Conservation (phyloP, 305 asterid species). For the Plantago lanceolata region DNA sequence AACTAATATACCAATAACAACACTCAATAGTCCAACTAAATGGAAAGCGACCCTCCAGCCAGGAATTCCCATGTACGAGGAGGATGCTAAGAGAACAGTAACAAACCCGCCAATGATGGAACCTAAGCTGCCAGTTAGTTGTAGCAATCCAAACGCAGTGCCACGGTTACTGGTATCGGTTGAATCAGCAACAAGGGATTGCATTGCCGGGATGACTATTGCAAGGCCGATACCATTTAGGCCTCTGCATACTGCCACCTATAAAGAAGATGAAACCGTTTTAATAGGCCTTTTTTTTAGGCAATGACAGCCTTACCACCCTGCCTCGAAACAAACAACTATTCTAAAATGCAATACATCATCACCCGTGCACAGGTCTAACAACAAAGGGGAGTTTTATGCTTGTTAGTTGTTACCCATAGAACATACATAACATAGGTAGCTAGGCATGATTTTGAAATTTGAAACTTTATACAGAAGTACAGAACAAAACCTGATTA, state of each 20-base stretch:
- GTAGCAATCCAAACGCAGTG: conserved; percentile 73
- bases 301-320: too few relatives aligned
- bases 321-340: too few relatives aligned
- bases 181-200: conserved; percentile 76
- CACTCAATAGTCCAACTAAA: conserved; percentile 61
- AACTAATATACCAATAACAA: conserved; percentile 53
- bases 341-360: too few relatives aligned
- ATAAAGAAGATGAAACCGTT: not conserved
- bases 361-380: too few relatives aligned
- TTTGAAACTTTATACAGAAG: not conserved
- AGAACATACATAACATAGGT: too few relatives aligned
- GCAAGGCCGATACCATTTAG: conserved; percentile 75
- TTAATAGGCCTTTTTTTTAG: too few relatives aligned
- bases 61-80: conserved; percentile 59
- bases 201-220: conserved; percentile 64
- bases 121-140: conserved; percentile 53
- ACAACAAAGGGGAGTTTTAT: too few relatives aligned
- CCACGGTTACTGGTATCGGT: conserved; percentile 70
- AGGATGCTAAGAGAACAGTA: conserved; percentile 55
- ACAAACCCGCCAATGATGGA: conserved; percentile 61
- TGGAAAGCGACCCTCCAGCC: conserved; percentile 88
- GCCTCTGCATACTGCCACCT: conserved; percentile 73
- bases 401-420: too few relatives aligned
- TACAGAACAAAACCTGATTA: not conserved
- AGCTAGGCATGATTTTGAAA: too few relatives aligned